These are phyloP conservation scores for Viola pubescens DNA, from an alignment of 441 rosid species.

Conservation along the genomic window DNA sequence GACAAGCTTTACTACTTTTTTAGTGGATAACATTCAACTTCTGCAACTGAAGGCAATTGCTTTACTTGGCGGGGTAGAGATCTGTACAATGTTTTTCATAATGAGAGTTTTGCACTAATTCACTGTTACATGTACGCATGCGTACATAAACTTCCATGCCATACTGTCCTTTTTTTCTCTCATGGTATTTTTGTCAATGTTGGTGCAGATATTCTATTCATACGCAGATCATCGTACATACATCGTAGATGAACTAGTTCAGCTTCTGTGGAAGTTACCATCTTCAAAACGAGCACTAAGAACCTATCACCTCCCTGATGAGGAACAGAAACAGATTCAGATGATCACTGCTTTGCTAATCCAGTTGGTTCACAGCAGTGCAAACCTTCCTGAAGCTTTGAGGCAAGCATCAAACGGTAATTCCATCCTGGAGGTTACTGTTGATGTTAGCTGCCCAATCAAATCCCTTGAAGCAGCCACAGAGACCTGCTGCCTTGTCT, in stretches of 20 bases:
- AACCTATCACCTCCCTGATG: constrained; percentile 91
- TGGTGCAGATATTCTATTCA: constrained; percentile 78
- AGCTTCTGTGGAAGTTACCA: constrained; percentile 86
- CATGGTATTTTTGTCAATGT: constrained; percentile 13
- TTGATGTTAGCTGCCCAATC: constrained; percentile 59
- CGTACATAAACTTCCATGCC: constrained; percentile 1
- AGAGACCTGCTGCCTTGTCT: constrained; percentile 91
- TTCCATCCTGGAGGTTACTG: constrained; percentile 53
- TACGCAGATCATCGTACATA: constrained; percentile 80
- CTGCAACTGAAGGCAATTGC: constrained; percentile 92
- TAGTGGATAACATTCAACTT: constrained; percentile 96
- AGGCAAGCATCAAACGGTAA: constrained; percentile 56
- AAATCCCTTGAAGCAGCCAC: constrained; percentile 83
- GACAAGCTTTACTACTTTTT: constrained; percentile 78
- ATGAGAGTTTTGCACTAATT: too few species aligned
- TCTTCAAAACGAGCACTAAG: constrained; percentile 76
- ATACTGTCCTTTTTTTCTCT: constrained; percentile 4
- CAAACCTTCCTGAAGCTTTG: constrained; percentile 78
- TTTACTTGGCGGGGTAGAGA: constrained; percentile 74
- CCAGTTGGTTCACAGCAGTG: constrained; percentile 91
- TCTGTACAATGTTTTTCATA: constrained; percentile 16
- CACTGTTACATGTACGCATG: constrained; percentile 14
- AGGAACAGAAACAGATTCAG: constrained; percentile 98
- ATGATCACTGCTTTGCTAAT: constrained; percentile 89
- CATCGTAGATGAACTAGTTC: constrained; percentile 83